Conservation (phyloP, 768 basidiomycete genomes). For the Rhodotorula taiwanensis region DNA sequence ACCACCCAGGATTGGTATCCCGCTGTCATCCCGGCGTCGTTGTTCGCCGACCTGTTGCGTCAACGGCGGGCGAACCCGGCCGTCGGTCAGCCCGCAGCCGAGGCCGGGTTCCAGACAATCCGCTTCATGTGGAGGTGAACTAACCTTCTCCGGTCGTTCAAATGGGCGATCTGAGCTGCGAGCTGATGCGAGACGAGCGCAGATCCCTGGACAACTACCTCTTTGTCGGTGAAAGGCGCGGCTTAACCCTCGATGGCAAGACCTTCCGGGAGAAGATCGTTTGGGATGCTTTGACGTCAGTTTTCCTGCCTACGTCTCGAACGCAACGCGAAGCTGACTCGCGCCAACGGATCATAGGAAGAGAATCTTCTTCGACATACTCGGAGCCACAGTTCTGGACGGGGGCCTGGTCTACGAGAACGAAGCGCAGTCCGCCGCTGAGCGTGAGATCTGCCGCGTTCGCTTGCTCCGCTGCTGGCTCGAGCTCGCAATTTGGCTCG, state of each 20-base stretch:
- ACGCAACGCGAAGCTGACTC: not conserved
- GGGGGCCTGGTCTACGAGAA: constrained; percentile 1
- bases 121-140: constrained; percentile 18
- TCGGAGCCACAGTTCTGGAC: not conserved
- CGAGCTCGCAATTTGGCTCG: constrained; percentile 21
- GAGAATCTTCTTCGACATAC: constrained; percentile 20
- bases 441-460: not conserved
- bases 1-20: constrained; percentile 12
- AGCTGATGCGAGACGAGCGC: not conserved
- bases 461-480: constrained; percentile 24
- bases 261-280: constrained; percentile 7
- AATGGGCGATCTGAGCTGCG: not conserved
- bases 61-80: constrained; percentile 6
- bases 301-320: not conserved
- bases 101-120: not conserved
- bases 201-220: constrained; percentile 20
- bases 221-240: constrained; percentile 19
- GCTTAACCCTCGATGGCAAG: constrained; percentile 1
- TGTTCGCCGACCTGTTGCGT: not conserved
- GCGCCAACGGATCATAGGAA: not conserved
- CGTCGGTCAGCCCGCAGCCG: not conserved
- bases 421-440: not conserved
- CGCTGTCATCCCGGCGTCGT: not conserved
- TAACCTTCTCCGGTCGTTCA: too few relatives aligned
- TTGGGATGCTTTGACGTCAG: constrained; percentile 15